These are phyloP conservation scores for Penicillium sp. DNA, from an alignment of 2,329 filamentous ascomycete genomes.

Conservation along the genomic window DNA sequence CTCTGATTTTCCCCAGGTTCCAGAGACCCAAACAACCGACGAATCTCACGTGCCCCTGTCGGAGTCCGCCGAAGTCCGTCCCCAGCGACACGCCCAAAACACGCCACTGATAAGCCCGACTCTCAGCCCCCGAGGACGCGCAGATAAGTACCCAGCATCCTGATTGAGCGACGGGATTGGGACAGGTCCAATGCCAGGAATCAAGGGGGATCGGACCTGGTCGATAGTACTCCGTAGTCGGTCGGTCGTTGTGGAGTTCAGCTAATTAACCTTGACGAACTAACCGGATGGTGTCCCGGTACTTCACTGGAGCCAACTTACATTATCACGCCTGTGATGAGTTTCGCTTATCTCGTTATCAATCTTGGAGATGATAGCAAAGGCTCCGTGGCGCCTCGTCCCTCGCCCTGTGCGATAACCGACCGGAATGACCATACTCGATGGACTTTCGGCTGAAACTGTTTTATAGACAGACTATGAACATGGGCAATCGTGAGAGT, in stretches of 20 bases:
- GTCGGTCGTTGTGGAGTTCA: not conserved
- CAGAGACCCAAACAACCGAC: not conserved
- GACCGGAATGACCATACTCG: not conserved
- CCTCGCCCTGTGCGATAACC: not conserved
- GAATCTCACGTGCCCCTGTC: not conserved
- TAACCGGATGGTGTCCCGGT: not conserved
- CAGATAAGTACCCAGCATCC: not conserved
- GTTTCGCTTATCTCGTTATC: not conserved
- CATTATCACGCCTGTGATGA: not conserved
- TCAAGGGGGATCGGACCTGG: not conserved
- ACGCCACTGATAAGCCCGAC: not conserved
- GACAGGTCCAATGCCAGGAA: not conserved
- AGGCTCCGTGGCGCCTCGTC: not conserved
- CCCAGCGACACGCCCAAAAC: not conserved
- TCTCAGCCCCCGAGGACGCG: not conserved
- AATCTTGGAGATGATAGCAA: not conserved
- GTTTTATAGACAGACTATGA: not conserved
- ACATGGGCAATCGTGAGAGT: not conserved
- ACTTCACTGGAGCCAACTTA: not conserved
- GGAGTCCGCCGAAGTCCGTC: not conserved
- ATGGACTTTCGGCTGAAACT: not conserved
- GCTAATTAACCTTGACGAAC: not conserved
- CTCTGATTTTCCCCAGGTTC: not conserved
- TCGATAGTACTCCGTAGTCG: not conserved
- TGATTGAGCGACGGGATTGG: not conserved